These are phyloP conservation scores for Ophiostoma novo-ulmi DNA, from an alignment of 2,329 filamentous ascomycete species.

Conservation along the genomic window DNA sequence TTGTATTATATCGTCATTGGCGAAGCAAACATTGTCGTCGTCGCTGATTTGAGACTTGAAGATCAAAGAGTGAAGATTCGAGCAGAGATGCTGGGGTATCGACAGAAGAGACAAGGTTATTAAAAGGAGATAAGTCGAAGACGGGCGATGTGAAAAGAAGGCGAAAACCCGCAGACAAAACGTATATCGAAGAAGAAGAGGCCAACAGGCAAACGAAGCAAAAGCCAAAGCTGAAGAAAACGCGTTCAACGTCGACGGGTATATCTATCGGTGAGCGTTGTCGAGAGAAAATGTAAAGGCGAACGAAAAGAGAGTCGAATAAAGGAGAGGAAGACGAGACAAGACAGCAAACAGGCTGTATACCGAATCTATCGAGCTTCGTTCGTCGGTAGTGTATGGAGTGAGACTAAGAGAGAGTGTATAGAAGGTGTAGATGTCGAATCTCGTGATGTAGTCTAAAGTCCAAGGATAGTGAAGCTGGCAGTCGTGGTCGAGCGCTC, in stretches of 20 bases:
- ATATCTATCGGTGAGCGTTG: slow-evolving; percentile 11
- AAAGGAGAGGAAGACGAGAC: background rate
- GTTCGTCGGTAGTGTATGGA: slow-evolving; percentile 8
- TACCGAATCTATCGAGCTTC: background rate
- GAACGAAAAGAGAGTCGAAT: background rate
- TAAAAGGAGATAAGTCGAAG: slow-evolving; percentile 13
- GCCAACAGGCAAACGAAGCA: slow-evolving; percentile 17
- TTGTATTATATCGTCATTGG: slow-evolving; percentile 23
- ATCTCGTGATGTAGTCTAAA: background rate
- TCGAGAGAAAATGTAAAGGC: background rate
- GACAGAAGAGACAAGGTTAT: background rate
- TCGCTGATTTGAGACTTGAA: background rate
- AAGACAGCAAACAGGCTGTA: background rate
- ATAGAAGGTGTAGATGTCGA: background rate
- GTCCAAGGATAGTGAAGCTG: background rate
- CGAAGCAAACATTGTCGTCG: slow-evolving; percentile 20
- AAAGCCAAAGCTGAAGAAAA: slow-evolving; percentile 10
- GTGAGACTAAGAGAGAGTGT: background rate
- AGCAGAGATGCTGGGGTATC: slow-evolving; percentile 8
- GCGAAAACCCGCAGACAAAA: background rate
- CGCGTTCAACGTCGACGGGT: slow-evolving; percentile 21
- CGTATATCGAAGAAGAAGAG: slow-evolving; percentile 13
- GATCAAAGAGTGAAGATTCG: background rate
- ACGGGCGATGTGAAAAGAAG: background rate
- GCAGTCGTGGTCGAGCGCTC: background rate